Evolutionary conservation across 73 alveolate species (phyloP).

Genomic region (Blepharisma japonicum): DNA sequence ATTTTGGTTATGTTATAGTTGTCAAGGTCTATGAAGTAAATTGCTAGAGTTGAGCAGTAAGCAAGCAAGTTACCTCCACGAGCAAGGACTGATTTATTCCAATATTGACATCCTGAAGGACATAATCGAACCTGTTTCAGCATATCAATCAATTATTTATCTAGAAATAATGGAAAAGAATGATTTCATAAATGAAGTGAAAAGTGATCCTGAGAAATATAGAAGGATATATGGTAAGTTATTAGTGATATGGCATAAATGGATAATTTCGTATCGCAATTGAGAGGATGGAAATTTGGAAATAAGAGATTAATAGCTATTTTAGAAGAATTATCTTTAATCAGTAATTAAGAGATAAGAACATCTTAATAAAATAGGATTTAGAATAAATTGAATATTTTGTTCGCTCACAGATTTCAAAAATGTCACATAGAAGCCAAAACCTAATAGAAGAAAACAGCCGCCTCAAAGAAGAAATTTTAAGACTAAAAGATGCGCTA

Average conservation of each 20-base stretch:
- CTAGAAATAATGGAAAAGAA: no score
- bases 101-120: constrained; percentile 63
- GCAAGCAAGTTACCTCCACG: constrained; percentile 46
- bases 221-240: no score
- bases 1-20: constrained; percentile 37
- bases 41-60: constrained; percentile 63
- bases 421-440: constrained; percentile 32
- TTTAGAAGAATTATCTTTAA: no score
- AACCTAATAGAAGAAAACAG: constrained; percentile 24
- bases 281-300: no score
- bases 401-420: neutral
- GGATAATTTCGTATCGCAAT: no score
- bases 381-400: no score
- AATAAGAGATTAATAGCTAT: no score
- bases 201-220: no score
- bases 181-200: no score
- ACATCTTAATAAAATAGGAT: no score
- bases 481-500: constrained; percentile 19
- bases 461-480: constrained; percentile 6
- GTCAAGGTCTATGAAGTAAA: constrained; percentile 42
- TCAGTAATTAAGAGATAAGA: no score
- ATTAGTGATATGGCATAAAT: no score
- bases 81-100: constrained; percentile 53
- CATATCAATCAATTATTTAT: neutral
- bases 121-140: constrained; percentile 27